These are phyloP conservation scores for Exophiala bonariae DNA, from an alignment of 2,329 filamentous ascomycete species.

Conservation along the genomic window DNA sequence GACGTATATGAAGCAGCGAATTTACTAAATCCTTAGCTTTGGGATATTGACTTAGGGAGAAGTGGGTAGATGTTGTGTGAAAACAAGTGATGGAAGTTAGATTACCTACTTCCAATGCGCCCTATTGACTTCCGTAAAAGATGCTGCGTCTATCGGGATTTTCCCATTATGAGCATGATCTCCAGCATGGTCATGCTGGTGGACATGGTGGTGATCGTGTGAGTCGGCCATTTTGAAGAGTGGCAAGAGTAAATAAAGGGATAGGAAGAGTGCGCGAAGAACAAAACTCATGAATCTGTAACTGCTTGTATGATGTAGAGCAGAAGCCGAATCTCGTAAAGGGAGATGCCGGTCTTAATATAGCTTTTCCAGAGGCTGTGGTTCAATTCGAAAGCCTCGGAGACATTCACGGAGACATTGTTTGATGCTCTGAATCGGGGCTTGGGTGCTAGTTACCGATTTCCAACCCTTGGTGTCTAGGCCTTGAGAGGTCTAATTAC, in stretches of 20 bases:
- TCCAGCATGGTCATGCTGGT: constrained; percentile 10
- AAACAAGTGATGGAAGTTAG: background rate
- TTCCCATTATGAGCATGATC: constrained; percentile 7
- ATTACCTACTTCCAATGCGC: constrained; percentile 26
- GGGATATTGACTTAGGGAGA: background rate
- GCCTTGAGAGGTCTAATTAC: too few relatives aligned
- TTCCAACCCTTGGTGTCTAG: too few relatives aligned
- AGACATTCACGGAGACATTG: background rate
- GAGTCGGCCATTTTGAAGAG: background rate
- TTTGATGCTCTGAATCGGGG: too few relatives aligned
- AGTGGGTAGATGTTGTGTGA: background rate
- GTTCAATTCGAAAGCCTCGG: background rate
- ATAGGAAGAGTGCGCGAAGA: background rate
- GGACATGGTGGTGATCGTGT: background rate
- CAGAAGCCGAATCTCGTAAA: too few relatives aligned
- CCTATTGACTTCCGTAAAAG: constrained; percentile 25
- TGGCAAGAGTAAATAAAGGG: background rate
- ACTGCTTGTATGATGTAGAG: too few relatives aligned
- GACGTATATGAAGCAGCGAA: constrained; percentile 23
- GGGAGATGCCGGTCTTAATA: too few relatives aligned
- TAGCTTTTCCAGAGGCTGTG: too few relatives aligned
- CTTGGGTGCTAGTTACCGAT: too few relatives aligned
- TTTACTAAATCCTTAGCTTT: constrained; percentile 15
- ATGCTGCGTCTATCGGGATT: constrained; percentile 4
- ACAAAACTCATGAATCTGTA: background rate